phyloP scores from a whole-genome alignment of 2,329 filamentous ascomycete species.

The Penicillium brasilianum region DNA sequence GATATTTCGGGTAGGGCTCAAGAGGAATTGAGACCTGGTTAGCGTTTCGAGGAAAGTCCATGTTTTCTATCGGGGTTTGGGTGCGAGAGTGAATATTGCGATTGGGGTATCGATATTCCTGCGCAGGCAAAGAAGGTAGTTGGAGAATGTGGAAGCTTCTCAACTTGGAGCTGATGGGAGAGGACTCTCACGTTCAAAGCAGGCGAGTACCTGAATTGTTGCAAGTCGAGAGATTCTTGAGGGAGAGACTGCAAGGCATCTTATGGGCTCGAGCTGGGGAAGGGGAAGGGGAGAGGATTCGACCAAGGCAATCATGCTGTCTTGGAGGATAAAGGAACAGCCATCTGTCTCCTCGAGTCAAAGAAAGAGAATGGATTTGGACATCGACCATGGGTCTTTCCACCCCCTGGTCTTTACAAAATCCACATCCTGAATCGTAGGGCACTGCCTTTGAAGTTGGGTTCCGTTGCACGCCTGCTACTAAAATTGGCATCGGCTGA shows the following conservation, averaged over 20 bases:
- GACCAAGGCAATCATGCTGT: neutral
- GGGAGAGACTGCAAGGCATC: neutral
- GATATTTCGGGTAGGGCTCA: constrained; percentile 1
- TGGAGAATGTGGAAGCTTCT: neutral
- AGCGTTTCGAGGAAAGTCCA: neutral
- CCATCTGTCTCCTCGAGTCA: neutral
- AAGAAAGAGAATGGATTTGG: neutral
- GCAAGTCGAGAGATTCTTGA: neutral
- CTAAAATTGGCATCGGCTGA: constrained; percentile 1
- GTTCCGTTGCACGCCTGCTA: neutral
- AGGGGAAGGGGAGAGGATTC: neutral
- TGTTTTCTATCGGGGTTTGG: neutral
- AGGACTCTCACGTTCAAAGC: neutral
- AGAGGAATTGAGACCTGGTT: neutral
- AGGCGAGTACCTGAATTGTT: too few relatives aligned
- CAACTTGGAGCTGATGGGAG: neutral
- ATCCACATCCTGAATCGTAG: neutral
- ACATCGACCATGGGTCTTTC: constrained; percentile 3
- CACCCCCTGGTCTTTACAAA: neutral
- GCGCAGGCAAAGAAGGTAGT: neutral
- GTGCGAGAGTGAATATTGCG: neutral
- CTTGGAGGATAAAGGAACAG: neutral
- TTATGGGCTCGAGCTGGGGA: neutral
- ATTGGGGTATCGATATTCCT: neutral
- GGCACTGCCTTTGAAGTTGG: neutral